Evolutionary conservation across 2,329 filamentous ascomycete genomes (phyloP).

Genomic region (Arthrocladium fulminans): DNA sequence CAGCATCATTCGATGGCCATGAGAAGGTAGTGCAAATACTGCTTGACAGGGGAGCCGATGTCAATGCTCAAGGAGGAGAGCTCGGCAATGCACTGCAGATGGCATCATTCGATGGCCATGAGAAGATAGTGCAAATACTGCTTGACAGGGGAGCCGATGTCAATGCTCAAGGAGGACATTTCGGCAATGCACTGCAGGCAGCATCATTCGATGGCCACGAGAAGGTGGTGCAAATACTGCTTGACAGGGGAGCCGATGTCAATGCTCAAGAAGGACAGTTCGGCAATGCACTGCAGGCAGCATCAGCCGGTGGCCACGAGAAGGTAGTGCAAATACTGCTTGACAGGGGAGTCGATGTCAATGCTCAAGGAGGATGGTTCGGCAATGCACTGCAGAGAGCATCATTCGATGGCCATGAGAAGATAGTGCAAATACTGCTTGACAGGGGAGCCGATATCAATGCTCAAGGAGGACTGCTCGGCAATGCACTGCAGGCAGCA

Average conservation of each 20-base stretch:
- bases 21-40: slow-evolving; percentile 26
- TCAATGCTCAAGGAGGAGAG: slow-evolving; percentile 6
- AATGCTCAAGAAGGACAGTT: slow-evolving; percentile 15
- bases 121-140: slow-evolving; percentile 18
- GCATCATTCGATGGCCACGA: slow-evolving; percentile 5
- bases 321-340: slow-evolving; percentile 21
- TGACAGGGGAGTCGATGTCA: slow-evolving; percentile 21
- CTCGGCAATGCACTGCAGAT: slow-evolving; percentile 11
- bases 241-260: slow-evolving; percentile 15
- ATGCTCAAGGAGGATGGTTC: too few species aligned
- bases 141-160: slow-evolving; percentile 22
- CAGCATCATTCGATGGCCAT: slow-evolving; percentile 23
- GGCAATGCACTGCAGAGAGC: slow-evolving; percentile 12
- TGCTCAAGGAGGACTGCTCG: slow-evolving; percentile 11
- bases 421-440: slow-evolving; percentile 9
- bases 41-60: slow-evolving; percentile 12
- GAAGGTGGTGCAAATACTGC: slow-evolving; percentile 11
- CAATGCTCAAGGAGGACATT: slow-evolving; percentile 11
- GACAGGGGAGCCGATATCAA: slow-evolving; percentile 18
- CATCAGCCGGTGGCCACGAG: slow-evolving; percentile 11
- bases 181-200: slow-evolving; percentile 13
- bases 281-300: slow-evolving; percentile 11
- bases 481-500: slow-evolving; percentile 10
- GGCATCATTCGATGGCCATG: slow-evolving; percentile 12
- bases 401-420: slow-evolving; percentile 4